Evolutionary conservation across 345 rosid genomes (phyloP).

Genomic region (Orychophragmus violaceus): DNA sequence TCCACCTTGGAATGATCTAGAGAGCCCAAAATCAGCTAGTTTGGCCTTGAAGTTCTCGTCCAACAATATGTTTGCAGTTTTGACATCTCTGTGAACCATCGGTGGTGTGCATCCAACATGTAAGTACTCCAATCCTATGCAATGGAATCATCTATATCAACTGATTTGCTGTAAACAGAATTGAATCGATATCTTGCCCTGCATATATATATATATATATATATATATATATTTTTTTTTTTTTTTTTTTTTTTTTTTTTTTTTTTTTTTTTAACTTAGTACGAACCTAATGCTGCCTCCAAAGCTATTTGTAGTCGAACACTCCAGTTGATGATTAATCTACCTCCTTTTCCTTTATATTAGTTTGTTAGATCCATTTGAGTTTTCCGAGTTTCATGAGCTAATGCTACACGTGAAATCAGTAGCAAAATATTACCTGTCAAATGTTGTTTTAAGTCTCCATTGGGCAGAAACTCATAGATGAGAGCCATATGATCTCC

Average conservation of each 20-base stretch:
- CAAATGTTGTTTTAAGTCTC: conserved; percentile 32
- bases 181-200: not conserved
- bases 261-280: not conserved
- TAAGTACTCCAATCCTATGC: conserved; percentile 37
- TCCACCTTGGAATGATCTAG: conserved; percentile 22
- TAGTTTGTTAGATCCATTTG: not conserved
- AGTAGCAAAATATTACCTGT: conserved; percentile 11
- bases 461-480: conserved; percentile 41
- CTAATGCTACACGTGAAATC: not conserved
- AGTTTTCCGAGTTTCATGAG: not conserved
- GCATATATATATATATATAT: too few species aligned
- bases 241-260: too few species aligned
- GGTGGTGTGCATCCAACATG: conserved; percentile 41
- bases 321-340: conserved; percentile 27
- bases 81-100: conserved; percentile 37
- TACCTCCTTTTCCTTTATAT: not conserved
- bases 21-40: conserved; percentile 42
- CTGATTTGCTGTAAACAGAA: not conserved
- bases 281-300: conserved; percentile 43
- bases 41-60: conserved; percentile 34
- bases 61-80: conserved; percentile 37
- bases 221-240: too few species aligned
- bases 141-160: not conserved
- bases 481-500: conserved; percentile 29
- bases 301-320: conserved; percentile 34